Evolutionary conservation across 225 moss, liverwort and hornwort species (phyloP), one percentile per base, ranked within the genome.

Genomic region (Physcomitrellopsis africana): DNA sequence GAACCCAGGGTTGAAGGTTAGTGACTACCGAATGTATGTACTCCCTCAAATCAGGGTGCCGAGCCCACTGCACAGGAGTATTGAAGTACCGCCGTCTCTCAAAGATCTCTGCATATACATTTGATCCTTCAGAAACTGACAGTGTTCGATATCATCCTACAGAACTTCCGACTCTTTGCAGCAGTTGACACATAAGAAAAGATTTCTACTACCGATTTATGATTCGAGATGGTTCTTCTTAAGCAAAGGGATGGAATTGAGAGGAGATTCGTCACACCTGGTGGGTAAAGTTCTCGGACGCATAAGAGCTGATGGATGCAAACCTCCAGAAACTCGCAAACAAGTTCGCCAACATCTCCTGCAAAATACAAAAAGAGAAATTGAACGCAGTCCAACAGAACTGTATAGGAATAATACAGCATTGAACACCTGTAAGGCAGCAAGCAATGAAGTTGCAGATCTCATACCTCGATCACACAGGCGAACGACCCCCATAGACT

Each of bases 271-370:
- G 8, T 26, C 58, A n/a, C 44, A 88, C 94, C 96, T 82, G 86
- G 72, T 61, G 97, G 93, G 62, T 99, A 99, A 13, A 99, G 79
- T 45, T 86, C 87, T 75, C 94, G 86, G 65, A 95, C 67, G 44
- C 81, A 79, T 45, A 99, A 88, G 41, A 95, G 62, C 41, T 85
- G 86, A 68, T 93, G 90, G 59, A 95, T 83, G 60, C 90, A 89
- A 64, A 99, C 93, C 87, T 95, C 97, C 81, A 99, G 65, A 81
- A 99, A 99, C 72, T 99, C 97, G 76, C 92, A 99, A 56, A 99
- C 81, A 41, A 94, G 65, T 62, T 90, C 83, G 62, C 91, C 88
- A 70, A 95, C 56, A 67, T 92, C 91, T 71, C 87, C 95, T 93
- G 80, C 43, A 15, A 74, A 70, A 43, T 37, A 61, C 17, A 68